A percentile compares a stretch with the other conserved stretches of the same genome.
phyloP scores from a whole-genome alignment of 2,329 filamentous ascomycete species.

The Zalaria obscura region DNA sequence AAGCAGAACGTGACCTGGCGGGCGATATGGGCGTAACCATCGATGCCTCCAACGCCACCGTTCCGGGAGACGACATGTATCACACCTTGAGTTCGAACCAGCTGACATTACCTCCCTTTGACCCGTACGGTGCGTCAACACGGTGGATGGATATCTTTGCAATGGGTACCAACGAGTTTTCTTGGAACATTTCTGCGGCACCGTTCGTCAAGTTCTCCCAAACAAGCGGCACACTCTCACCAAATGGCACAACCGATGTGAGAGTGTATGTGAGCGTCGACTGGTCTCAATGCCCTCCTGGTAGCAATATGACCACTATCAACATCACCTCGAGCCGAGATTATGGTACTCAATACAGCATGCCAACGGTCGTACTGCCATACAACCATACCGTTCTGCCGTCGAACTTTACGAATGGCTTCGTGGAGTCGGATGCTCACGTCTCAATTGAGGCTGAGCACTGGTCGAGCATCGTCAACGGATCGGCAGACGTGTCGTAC shows the following conservation, averaged over 20 bases:
- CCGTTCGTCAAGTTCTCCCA: conserved; percentile 40
- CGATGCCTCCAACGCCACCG: conserved; percentile 51
- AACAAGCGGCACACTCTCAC: conserved; percentile 34
- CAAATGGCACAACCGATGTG: conserved; percentile 31
- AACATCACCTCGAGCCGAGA: conserved; percentile 39
- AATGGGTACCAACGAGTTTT: conserved; percentile 39
- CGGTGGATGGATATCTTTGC: conserved; percentile 53
- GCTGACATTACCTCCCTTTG: conserved; percentile 41
- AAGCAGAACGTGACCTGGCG: conserved; percentile 40
- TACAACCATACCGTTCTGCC: conserved; percentile 37
- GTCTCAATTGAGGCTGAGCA: conserved; percentile 24
- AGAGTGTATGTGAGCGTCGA: conserved; percentile 43
- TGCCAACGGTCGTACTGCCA: conserved; percentile 38
- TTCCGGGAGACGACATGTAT: conserved; percentile 52
- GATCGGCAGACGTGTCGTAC: conserved; percentile 28
- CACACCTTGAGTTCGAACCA: conserved; percentile 39
- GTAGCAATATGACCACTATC: conserved; percentile 26
- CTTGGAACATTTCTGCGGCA: conserved; percentile 36
- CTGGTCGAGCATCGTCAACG: conserved; percentile 11
- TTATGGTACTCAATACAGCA: conserved; percentile 26
- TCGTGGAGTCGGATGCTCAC: conserved; percentile 43
- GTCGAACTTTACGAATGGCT: conserved; percentile 39
- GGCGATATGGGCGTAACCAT: conserved; percentile 50
- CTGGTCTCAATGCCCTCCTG: conserved; percentile 33
- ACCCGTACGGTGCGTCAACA: conserved; percentile 38